Conservation (phyloP, 2,329 filamentous ascomycete species). For the Cercospora berteroae region DNA sequence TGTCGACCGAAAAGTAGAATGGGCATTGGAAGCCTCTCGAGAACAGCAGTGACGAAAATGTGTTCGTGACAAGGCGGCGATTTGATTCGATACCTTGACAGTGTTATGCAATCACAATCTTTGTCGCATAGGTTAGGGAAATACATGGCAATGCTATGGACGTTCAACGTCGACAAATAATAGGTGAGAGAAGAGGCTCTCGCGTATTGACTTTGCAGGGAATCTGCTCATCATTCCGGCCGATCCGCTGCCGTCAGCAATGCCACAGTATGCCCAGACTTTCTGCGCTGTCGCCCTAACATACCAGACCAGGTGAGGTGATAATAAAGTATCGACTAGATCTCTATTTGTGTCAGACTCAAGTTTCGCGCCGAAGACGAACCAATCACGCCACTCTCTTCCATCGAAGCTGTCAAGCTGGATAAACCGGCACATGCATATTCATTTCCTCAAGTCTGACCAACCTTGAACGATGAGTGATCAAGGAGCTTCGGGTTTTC, state of each 20-base stretch:
- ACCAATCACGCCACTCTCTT: not conserved
- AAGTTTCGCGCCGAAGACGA: not conserved
- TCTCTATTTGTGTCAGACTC: not conserved
- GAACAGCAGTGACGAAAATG: not conserved
- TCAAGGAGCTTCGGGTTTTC: not conserved
- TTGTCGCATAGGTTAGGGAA: not conserved
- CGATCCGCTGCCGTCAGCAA: not conserved
- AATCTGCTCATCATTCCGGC: not conserved
- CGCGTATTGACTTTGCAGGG: not conserved
- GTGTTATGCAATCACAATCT: not conserved
- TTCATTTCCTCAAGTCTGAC: not conserved
- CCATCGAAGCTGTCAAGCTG: not conserved
- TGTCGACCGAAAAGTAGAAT: too few relatives aligned
- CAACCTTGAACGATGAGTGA: not conserved
- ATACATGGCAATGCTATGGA: not conserved
- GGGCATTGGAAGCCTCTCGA: not conserved
- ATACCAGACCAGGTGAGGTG: not conserved
- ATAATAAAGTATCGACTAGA: not conserved
- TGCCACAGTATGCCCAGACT: not conserved
- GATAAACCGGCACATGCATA: not conserved
- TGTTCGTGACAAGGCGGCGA: not conserved
- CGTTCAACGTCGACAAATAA: not conserved
- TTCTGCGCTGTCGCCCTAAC: not conserved
- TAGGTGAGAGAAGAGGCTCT: not conserved
- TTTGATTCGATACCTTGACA: not conserved